Evolutionary conservation across 345 rosid genomes (phyloP).

Genomic region (Gynandropsis gynandra): DNA sequence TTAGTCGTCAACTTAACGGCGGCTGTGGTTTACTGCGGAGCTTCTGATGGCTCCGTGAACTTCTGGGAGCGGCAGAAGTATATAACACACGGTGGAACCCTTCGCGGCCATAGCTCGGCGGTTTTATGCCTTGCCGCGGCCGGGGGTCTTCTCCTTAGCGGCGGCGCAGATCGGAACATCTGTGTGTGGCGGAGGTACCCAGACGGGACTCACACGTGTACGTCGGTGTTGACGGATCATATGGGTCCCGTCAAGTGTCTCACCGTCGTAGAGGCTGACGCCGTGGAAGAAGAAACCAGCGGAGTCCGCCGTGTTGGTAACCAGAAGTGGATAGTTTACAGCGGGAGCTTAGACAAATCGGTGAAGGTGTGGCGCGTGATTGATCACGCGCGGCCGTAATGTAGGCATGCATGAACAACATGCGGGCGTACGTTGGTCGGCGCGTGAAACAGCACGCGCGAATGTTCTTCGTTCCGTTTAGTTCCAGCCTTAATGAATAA

Average conservation of each 20-base stretch:
- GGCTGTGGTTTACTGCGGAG: slow-evolving; percentile 54
- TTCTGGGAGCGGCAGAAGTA: slow-evolving; percentile 59
- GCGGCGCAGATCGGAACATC: slow-evolving; percentile 73
- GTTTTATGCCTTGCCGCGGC: slow-evolving; percentile 54
- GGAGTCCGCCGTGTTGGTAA: slow-evolving; percentile 9
- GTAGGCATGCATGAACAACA: too few relatives aligned
- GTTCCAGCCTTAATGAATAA: slow-evolving; percentile 21
- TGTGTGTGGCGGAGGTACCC: slow-evolving; percentile 63
- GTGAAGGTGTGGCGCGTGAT: slow-evolving; percentile 85
- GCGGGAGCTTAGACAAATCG: slow-evolving; percentile 80
- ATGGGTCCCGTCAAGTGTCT: slow-evolving; percentile 81
- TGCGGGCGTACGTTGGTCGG: not conserved
- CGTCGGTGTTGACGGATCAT: slow-evolving; percentile 63
- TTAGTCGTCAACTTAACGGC: slow-evolving; percentile 47
- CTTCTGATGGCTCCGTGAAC: slow-evolving; percentile 58
- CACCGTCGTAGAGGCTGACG: slow-evolving; percentile 58
- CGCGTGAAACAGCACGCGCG: slow-evolving; percentile 12
- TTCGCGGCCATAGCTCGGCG: slow-evolving; percentile 71
- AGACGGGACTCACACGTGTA: slow-evolving; percentile 48
- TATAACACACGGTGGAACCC: slow-evolving; percentile 51
- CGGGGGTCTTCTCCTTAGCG: slow-evolving; percentile 67
- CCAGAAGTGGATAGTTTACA: slow-evolving; percentile 56
- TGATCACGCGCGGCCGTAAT: slow-evolving; percentile 29
- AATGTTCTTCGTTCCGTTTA: slow-evolving; percentile 23
- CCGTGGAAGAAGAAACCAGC: slow-evolving; percentile 25